Conservation (phyloP, 352 stramenopile species). For the Pseudoperonospora humuli region DNA sequence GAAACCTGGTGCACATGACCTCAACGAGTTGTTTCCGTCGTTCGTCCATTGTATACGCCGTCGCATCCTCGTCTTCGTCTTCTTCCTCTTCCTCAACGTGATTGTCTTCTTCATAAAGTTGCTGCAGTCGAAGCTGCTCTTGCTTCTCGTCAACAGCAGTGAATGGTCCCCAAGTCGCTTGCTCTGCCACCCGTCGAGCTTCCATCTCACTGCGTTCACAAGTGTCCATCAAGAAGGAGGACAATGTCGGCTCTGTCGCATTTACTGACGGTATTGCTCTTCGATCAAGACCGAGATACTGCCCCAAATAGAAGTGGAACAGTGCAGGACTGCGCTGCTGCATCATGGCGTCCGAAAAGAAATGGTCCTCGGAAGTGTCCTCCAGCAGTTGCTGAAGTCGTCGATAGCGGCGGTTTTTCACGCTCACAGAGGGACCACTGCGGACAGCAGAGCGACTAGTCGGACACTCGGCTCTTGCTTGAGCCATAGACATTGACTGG, state of each 20-base stretch:
- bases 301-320: conserved; percentile 79
- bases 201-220: conserved; percentile 67
- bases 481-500: conserved; percentile 2
- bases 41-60: conserved; percentile 22
- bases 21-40: conserved; percentile 58
- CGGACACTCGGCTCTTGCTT: conserved; percentile 7
- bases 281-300: conserved; percentile 37
- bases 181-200: conserved; percentile 42
- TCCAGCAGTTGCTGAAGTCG: conserved; percentile 60
- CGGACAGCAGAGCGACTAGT: background rate
- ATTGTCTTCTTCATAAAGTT: conserved; percentile 29
- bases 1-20: conserved; percentile 64
- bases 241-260: conserved; percentile 26
- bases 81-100: conserved; percentile 41
- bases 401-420: conserved; percentile 69
- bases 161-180: conserved; percentile 50
- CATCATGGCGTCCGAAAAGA: conserved; percentile 80
- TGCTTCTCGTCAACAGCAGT: conserved; percentile 29
- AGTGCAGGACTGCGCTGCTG: conserved; percentile 69
- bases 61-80: conserved; percentile 27
- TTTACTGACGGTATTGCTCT: background rate
- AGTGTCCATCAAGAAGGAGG: conserved; percentile 61
- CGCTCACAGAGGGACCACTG: conserved; percentile 9
- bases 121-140: conserved; percentile 23
- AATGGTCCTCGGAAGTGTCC: conserved; percentile 27